Conservation (phyloP, 1,139 yeast species). For the Kodamaea derodonti region DNA sequence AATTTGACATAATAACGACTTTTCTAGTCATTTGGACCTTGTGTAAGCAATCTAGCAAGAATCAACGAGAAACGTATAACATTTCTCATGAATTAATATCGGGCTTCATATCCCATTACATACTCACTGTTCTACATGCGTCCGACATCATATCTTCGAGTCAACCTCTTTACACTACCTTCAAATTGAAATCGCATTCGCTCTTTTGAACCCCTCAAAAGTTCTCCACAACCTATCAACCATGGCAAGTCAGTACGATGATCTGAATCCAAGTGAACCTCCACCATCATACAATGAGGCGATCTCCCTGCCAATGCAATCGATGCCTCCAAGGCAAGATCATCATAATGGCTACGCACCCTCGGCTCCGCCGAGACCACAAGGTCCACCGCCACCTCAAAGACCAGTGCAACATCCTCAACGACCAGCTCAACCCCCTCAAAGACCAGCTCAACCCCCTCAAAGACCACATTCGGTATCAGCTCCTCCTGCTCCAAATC, state of each 20-base stretch:
- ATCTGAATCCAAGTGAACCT: constrained; percentile 9
- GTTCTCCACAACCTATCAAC: no score
- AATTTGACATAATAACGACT: no score
- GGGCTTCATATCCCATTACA: no score
- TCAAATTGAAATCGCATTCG: no score
- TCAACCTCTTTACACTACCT: no score
- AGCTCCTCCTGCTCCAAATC: constrained; percentile 3
- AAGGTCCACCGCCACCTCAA: constrained; percentile 1
- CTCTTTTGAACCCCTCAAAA: no score
- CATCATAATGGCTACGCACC: constrained; percentile 1
- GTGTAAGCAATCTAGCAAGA: no score
- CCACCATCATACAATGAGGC: constrained; percentile 22
- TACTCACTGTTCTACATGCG: no score
- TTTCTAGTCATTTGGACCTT: no score
- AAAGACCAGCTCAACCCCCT: constrained; percentile 8
- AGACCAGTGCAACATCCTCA: background rate
- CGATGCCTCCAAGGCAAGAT: constrained; percentile 3
- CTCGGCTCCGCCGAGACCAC: constrained; percentile 3
- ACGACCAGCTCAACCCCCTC: constrained; percentile 1
- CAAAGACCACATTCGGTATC: constrained; percentile 4
- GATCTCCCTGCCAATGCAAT: constrained; percentile 6
- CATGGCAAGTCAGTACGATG: constrained; percentile 1
- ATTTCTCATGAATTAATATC: no score
- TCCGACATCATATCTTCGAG: no score
- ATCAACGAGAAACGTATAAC: no score